Percentiles rank a stretch among this genome's conserved stretches.
Evolutionary conservation across 1,284 basidiomycete species (phyloP).

Genomic region (Psilocybe mexicana): DNA sequence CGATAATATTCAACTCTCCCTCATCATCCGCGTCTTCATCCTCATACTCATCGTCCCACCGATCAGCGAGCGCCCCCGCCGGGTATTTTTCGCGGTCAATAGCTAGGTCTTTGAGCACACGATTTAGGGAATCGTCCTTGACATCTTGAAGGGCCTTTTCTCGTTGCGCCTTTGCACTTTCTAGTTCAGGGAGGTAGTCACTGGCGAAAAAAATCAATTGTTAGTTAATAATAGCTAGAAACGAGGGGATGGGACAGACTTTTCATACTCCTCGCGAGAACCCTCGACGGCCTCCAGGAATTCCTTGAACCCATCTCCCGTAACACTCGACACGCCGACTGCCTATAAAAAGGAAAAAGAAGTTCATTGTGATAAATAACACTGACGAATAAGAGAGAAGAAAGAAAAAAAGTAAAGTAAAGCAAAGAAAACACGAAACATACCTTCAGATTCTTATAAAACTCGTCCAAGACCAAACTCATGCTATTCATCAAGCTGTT

Average conservation of each 20-base stretch:
- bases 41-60: slow-evolving; percentile 60
- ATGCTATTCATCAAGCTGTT: slow-evolving; percentile 99
- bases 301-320: slow-evolving; percentile 88
- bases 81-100: slow-evolving; percentile 57
- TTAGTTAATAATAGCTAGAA: background rate
- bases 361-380: background rate
- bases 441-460: slow-evolving; percentile 95
- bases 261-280: slow-evolving; percentile 86
- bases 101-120: slow-evolving; percentile 85
- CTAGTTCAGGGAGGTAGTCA: slow-evolving; percentile 91
- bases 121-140: slow-evolving; percentile 79
- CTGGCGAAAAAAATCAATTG: slow-evolving; percentile 38
- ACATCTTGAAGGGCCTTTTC: slow-evolving; percentile 67
- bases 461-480: slow-evolving; percentile 98
- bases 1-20: slow-evolving; percentile 66
- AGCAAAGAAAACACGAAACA: too few species aligned
- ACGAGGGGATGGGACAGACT: slow-evolving; percentile 45
- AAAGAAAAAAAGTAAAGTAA: too few species aligned
- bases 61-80: slow-evolving; percentile 39
- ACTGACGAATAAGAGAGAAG: background rate
- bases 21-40: slow-evolving; percentile 61
- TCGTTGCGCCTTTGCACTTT: slow-evolving; percentile 60
- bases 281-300: slow-evolving; percentile 92
- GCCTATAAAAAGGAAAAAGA: slow-evolving; percentile 49
- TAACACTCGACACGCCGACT: slow-evolving; percentile 95